Conservation (phyloP, 208 protist genomes). For the Endotrypanum monterogeii region DNA sequence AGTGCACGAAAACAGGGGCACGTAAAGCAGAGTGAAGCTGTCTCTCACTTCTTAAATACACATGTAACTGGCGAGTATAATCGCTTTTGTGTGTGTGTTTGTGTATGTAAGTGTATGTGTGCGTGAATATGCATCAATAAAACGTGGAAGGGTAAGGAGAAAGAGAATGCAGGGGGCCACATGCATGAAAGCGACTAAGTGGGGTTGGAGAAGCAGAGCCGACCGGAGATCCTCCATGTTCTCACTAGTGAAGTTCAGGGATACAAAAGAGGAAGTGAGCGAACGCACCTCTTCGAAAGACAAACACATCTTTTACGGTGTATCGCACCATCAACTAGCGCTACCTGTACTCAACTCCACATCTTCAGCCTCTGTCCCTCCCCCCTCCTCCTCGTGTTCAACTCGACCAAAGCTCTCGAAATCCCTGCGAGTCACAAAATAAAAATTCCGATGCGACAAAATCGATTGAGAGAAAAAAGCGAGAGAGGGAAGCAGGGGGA, state of each 20-base stretch:
- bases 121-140: neutral
- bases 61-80: neutral
- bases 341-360: neutral
- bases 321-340: neutral
- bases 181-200: too few relatives aligned
- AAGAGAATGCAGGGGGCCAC: neutral
- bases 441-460: neutral
- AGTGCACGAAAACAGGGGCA: neutral
- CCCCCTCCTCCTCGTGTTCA: neutral
- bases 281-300: neutral
- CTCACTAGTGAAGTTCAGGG: neutral
- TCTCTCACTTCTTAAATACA: neutral
- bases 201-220: neutral
- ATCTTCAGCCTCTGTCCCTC: neutral
- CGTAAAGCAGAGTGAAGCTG: too few relatives aligned
- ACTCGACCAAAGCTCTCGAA: neutral
- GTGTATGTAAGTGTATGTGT: neutral
- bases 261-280: neutral
- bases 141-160: neutral
- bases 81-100: neutral
- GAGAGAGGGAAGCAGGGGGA: too few relatives aligned
- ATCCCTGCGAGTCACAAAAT: neutral
- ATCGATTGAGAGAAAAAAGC: neutral
- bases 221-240: neutral
- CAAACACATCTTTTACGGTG: neutral